Evolutionary conservation across 106 monocot species (phyloP).

Genomic region (Dendrobium huoshanense): DNA sequence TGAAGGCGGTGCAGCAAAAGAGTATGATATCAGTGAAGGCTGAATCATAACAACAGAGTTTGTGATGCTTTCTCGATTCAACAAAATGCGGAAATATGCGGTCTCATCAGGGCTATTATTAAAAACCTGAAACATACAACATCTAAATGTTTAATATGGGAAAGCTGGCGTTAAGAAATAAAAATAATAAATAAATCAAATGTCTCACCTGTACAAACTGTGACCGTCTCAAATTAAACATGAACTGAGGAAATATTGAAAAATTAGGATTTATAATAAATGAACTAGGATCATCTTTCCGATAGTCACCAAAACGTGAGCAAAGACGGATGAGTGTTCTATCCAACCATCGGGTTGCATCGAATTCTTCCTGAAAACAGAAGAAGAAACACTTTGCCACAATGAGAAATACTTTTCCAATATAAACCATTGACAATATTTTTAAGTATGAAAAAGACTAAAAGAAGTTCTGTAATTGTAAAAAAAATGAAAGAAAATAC

Average conservation of each 20-base stretch:
- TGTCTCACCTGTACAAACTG: conserved; percentile 87
- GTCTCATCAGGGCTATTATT: conserved; percentile 99
- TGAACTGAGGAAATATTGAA: conserved; percentile 97
- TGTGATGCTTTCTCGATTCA: conserved; percentile 84
- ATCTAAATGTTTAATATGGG: conserved; percentile 1
- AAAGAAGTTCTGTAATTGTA: neutral
- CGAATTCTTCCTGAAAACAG: conserved; percentile 86
- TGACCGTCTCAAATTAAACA: conserved; percentile 92
- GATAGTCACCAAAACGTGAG: conserved; percentile 93
- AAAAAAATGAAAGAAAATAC: neutral
- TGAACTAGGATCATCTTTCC: conserved; percentile 95
- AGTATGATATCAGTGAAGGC: conserved; percentile 83
- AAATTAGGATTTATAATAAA: conserved; percentile 81
- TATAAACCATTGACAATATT: neutral
- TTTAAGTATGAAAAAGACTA: neutral
- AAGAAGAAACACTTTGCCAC: conserved; percentile 3
- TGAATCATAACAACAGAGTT: conserved; percentile 98
- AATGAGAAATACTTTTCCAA: neutral
- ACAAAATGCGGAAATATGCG: conserved; percentile 92
- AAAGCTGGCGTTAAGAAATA: neutral
- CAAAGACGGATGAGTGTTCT: conserved; percentile 91
- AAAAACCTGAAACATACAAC: conserved; percentile 61
- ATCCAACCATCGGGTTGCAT: conserved; percentile 93
- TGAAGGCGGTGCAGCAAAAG: conserved; percentile 70
- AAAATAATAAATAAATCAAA: neutral